Percentiles rank a stretch among this genome's conserved stretches.
Conservation (phyloP, 2,329 filamentous ascomycete species). For the Pseudocercospora macadamiae region DNA sequence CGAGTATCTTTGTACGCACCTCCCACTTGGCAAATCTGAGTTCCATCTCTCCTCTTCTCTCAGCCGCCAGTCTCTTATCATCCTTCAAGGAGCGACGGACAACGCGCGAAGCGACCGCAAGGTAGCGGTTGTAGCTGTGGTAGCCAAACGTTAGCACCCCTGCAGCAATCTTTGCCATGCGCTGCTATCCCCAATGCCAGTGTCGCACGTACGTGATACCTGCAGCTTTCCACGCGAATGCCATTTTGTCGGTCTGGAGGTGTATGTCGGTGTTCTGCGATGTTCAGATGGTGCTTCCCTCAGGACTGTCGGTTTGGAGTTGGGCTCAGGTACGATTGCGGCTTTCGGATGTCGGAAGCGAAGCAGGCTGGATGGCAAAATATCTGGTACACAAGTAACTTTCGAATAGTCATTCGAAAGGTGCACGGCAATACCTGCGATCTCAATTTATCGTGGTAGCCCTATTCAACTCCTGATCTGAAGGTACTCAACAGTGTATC, state of each 20-base stretch:
- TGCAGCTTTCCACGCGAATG: conserved; percentile 97
- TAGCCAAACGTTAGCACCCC: conserved; percentile 26
- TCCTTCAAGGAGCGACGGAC: conserved; percentile 98
- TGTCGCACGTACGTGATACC: conserved; percentile 79
- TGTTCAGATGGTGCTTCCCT: conserved; percentile 16
- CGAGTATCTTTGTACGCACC: conserved; percentile 74
- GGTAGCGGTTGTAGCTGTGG: conserved; percentile 98
- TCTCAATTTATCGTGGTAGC: no score
- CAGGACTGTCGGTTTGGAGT: not conserved
- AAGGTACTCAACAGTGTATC: no score
- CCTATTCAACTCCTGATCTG: no score
- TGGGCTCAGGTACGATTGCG: not conserved
- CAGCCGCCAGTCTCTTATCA: conserved; percentile 80
- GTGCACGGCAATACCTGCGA: conserved; percentile 4
- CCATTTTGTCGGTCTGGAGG: conserved; percentile 68
- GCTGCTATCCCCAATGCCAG: not conserved
- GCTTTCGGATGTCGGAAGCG: not conserved
- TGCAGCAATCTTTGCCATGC: not conserved
- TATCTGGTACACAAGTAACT: no score
- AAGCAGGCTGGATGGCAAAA: not conserved
- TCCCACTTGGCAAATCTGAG: conserved; percentile 92
- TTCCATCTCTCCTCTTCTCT: conserved; percentile 88
- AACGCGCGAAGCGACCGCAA: conserved; percentile 89
- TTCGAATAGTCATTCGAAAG: no score
- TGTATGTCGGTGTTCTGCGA: conserved; percentile 8